A percentile compares a stretch with the other conserved stretches of the same genome.
Conservation (phyloP, 805 yeast species). For the Scheffersomyces coipomensis region DNA sequence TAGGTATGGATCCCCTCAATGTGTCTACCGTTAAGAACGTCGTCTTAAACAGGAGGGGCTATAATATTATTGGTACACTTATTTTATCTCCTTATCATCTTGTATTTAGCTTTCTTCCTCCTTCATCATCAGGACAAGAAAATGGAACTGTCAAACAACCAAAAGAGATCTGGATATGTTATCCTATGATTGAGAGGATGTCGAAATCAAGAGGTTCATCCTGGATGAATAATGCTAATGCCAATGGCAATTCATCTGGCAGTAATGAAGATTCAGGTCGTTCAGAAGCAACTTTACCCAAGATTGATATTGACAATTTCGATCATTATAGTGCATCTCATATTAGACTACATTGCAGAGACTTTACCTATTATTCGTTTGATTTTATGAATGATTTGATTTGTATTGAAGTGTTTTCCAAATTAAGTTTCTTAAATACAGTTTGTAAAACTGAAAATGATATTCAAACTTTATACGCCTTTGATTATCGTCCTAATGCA, state of each 20-base stretch:
- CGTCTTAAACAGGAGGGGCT: conserved; percentile 37
- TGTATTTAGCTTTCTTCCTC: conserved; percentile 32
- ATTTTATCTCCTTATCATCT: conserved; percentile 35
- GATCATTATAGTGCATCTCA: conserved; percentile 48
- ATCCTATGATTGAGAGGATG: conserved; percentile 73
- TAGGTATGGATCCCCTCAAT: conserved; percentile 25
- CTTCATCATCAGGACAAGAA: conserved; percentile 22
- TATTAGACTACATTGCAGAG: conserved; percentile 75
- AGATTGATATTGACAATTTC: conserved; percentile 11
- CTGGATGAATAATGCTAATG: conserved; percentile 19
- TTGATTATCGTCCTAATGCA: conserved; percentile 70
- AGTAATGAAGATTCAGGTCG: neutral
- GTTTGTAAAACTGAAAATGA: conserved; percentile 48
- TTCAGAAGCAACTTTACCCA: conserved; percentile 4
- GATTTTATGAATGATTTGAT: conserved; percentile 61
- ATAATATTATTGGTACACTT: conserved; percentile 34
- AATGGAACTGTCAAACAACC: conserved; percentile 13
- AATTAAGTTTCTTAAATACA: conserved; percentile 65
- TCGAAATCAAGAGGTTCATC: conserved; percentile 58
- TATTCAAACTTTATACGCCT: conserved; percentile 64
- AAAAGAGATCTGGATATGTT: conserved; percentile 87
- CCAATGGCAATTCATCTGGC: neutral
- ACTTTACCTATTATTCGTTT: conserved; percentile 77
- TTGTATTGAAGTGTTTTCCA: conserved; percentile 71
- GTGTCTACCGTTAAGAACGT: conserved; percentile 37